Percentiles rank a stretch among this genome's conserved stretches.
Evolutionary conservation across 768 basidiomycete genomes (phyloP).

Genomic region (Kwoniella shandongensis): DNA sequence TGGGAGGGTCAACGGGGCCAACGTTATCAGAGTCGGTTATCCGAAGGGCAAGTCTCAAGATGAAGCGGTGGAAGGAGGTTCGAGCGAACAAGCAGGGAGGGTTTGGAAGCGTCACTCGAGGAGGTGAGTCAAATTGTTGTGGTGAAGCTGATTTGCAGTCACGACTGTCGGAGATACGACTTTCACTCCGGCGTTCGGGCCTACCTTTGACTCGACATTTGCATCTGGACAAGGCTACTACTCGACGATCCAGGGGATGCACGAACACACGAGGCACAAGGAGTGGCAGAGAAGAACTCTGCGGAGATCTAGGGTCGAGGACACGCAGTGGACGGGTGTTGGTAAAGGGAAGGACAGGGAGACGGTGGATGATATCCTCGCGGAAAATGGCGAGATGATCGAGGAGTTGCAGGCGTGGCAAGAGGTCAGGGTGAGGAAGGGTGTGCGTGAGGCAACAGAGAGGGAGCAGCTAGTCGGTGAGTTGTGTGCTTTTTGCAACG

Average conservation of each 20-base stretch:
- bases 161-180: slow-evolving; percentile 9
- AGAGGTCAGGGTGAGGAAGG: slow-evolving; percentile 34
- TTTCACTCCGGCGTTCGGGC: slow-evolving; percentile 47
- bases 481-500: slow-evolving; percentile 8
- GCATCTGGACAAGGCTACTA: slow-evolving; percentile 37
- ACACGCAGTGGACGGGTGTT: not conserved
- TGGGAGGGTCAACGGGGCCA: slow-evolving; percentile 11
- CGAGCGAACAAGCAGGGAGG: slow-evolving; percentile 21
- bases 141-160: slow-evolving; percentile 16
- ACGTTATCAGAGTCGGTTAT: slow-evolving; percentile 33
- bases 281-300: slow-evolving; percentile 22
- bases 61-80: slow-evolving; percentile 36
- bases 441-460: slow-evolving; percentile 16
- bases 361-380: slow-evolving; percentile 26
- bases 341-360: slow-evolving; percentile 21
- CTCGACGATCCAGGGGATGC: slow-evolving; percentile 41
- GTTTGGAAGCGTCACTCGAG: slow-evolving; percentile 35
- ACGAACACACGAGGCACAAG: slow-evolving; percentile 29
- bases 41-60: slow-evolving; percentile 35
- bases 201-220: slow-evolving; percentile 41
- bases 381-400: slow-evolving; percentile 36
- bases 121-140: slow-evolving; percentile 23
- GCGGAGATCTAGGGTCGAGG: slow-evolving; percentile 1
- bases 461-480: slow-evolving; percentile 45
- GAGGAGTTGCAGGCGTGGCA: slow-evolving; percentile 46